Evolutionary conservation across 371 early-diverging fungal genomes (phyloP).

Genomic region (Syncephalis plumigaleata): DNA sequence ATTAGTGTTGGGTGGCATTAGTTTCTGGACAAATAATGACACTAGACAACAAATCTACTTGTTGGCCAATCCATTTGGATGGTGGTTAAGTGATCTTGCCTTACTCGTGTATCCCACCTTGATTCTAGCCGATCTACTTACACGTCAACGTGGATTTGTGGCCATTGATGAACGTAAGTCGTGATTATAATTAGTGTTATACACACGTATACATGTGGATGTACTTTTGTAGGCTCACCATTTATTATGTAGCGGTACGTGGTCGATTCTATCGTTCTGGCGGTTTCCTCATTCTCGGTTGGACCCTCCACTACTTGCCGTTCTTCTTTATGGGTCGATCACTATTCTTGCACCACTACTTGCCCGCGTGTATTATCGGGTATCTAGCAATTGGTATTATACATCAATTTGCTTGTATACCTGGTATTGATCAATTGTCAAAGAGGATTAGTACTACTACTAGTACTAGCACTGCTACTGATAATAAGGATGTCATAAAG

Average conservation of each 20-base stretch:
- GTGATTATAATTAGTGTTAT: too few relatives aligned
- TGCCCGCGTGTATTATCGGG: constrained; percentile 70
- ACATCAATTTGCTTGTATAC: constrained; percentile 41
- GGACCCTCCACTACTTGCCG: constrained; percentile 84
- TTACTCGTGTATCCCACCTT: constrained; percentile 34
- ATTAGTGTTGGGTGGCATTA: constrained; percentile 73
- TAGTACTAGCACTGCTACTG: too few relatives aligned
- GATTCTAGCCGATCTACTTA: constrained; percentile 37
- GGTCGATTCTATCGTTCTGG: constrained; percentile 38
- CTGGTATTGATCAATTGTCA: background rate
- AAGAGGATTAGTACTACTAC: too few relatives aligned
- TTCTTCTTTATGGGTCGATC: constrained; percentile 93
- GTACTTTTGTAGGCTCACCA: too few relatives aligned
- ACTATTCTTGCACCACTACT: constrained; percentile 94
- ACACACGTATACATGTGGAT: too few relatives aligned
- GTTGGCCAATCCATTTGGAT: constrained; percentile 88
- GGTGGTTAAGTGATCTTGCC: constrained; percentile 57
- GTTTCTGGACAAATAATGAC: constrained; percentile 72
- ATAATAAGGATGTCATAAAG: too few relatives aligned
- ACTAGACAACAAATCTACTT: constrained; percentile 82
- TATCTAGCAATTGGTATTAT: constrained; percentile 54
- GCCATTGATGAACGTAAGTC: constrained; percentile 23
- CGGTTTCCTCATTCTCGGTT: constrained; percentile 74
- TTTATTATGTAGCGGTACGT: constrained; percentile 21
- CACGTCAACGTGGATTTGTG: constrained; percentile 50